Conservation (phyloP, 163 green algal genomes). For the Smithsoniella earleae region DNA sequence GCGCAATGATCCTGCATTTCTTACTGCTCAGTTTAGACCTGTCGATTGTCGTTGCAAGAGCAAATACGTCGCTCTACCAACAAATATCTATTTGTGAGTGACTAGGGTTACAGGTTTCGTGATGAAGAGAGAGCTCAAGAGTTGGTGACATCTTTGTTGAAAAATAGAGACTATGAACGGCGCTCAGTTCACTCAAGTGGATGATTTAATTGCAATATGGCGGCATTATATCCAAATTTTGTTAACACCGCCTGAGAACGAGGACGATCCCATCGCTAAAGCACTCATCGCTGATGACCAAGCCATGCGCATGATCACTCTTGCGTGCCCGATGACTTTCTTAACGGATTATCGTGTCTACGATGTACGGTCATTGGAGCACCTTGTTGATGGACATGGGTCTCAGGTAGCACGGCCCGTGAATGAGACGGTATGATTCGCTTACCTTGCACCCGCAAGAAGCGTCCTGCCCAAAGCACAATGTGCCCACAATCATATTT, state of each 20-base stretch:
- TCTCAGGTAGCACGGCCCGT: not conserved
- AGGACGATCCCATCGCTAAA: conserved; percentile 13
- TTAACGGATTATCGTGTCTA: conserved; percentile 29
- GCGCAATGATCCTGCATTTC: too few relatives aligned
- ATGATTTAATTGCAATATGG: conserved; percentile 29
- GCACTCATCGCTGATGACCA: conserved; percentile 20
- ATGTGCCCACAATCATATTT: not conserved
- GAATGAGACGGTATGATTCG: conserved; percentile 4
- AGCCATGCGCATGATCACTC: conserved; percentile 30
- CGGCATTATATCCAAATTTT: conserved; percentile 20
- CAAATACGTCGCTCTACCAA: too few relatives aligned
- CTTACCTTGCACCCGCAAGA: not conserved
- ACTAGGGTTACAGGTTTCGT: too few relatives aligned
- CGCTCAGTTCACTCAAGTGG: not conserved
- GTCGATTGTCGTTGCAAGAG: too few relatives aligned
- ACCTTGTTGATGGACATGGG: conserved; percentile 7
- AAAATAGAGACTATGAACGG: not conserved
- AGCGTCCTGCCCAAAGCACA: too few relatives aligned
- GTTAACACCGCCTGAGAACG: not conserved
- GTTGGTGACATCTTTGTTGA: too few relatives aligned
- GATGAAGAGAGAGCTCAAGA: too few relatives aligned
- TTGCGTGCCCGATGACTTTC: conserved; percentile 25
- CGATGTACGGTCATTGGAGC: conserved; percentile 20
- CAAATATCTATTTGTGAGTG: too few relatives aligned
- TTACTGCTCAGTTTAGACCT: too few relatives aligned